phyloP scores from a whole-genome alignment of 1,284 basidiomycete species.

The Volvariella surrecta region DNA sequence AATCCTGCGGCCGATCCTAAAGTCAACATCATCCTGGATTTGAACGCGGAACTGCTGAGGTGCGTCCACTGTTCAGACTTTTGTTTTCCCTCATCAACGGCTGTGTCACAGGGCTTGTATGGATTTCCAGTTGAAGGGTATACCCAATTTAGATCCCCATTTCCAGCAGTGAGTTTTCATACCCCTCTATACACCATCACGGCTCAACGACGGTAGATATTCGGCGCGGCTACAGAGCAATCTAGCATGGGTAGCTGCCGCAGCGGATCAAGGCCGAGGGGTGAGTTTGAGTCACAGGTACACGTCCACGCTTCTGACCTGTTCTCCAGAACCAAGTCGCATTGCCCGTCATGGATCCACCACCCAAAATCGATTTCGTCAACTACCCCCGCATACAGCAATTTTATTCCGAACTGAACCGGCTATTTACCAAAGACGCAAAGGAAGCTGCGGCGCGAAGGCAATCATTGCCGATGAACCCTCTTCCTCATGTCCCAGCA shows the following conservation, averaged over 20 bases:
- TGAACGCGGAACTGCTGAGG: slow-evolving; percentile 62
- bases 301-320: background rate
- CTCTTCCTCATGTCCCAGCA: slow-evolving; percentile 5
- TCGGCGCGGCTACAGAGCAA: slow-evolving; percentile 51
- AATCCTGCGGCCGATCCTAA: slow-evolving; percentile 20
- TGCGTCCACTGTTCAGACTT: slow-evolving; percentile 20
- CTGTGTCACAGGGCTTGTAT: slow-evolving; percentile 35
- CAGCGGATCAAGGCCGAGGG: slow-evolving; percentile 43
- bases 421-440: slow-evolving; percentile 50
- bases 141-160: slow-evolving; percentile 38
- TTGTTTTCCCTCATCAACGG: slow-evolving; percentile 2
- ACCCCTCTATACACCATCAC: slow-evolving; percentile 1
- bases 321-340: slow-evolving; percentile 21
- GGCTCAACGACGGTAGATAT: slow-evolving; percentile 34
- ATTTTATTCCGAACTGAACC: slow-evolving; percentile 52
- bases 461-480: slow-evolving; percentile 22
- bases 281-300: slow-evolving; percentile 23
- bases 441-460: slow-evolving; percentile 31
- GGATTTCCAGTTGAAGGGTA: slow-evolving; percentile 45
- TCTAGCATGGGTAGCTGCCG: slow-evolving; percentile 56
- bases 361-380: slow-evolving; percentile 39
- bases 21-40: slow-evolving; percentile 48
- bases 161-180: slow-evolving; percentile 52
- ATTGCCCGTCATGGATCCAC: slow-evolving; percentile 50
- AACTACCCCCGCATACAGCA: slow-evolving; percentile 51